A percentile compares a stretch with the other conserved stretches of the same genome.
phyloP scores from a whole-genome alignment of 2,329 filamentous ascomycete species.

The Catunica adiposa region DNA sequence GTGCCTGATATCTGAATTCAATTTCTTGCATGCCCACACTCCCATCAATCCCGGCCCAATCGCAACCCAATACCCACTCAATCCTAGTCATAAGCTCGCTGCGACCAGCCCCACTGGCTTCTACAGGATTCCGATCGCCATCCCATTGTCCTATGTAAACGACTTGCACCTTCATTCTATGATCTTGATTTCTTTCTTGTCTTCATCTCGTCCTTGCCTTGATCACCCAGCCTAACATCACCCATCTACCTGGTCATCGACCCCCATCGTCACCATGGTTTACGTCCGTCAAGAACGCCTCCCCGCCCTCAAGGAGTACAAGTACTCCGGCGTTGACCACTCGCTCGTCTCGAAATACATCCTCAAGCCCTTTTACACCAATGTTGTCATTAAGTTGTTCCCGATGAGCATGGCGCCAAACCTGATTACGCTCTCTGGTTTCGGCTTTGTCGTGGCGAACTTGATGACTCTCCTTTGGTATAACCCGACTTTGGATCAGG shows the following conservation, averaged over 20 bases:
- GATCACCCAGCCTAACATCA: background rate
- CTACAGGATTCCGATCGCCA: background rate
- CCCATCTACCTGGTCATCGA: background rate
- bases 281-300: conserved; percentile 90
- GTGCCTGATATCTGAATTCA: too few species aligned
- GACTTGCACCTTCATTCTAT: too few species aligned
- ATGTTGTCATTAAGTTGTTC: conserved; percentile 85
- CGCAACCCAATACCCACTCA: too few species aligned
- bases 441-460: conserved; percentile 78
- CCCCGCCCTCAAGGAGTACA: conserved; percentile 79
- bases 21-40: too few species aligned
- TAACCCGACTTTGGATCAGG: conserved; percentile 79
- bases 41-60: too few species aligned
- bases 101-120: too few species aligned
- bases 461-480: conserved; percentile 89
- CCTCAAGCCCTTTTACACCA: conserved; percentile 92
- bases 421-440: conserved; percentile 78
- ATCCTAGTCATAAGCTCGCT: too few species aligned
- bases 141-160: too few species aligned
- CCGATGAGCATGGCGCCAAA: conserved; percentile 88
- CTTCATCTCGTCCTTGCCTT: background rate
- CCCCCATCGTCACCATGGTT: conserved; percentile 45
- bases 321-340: conserved; percentile 84
- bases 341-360: conserved; percentile 83
- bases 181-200: background rate